Evolutionary conservation across 176 grass and related monocot genomes (phyloP).

Genomic region (Pharus latifolius): DNA sequence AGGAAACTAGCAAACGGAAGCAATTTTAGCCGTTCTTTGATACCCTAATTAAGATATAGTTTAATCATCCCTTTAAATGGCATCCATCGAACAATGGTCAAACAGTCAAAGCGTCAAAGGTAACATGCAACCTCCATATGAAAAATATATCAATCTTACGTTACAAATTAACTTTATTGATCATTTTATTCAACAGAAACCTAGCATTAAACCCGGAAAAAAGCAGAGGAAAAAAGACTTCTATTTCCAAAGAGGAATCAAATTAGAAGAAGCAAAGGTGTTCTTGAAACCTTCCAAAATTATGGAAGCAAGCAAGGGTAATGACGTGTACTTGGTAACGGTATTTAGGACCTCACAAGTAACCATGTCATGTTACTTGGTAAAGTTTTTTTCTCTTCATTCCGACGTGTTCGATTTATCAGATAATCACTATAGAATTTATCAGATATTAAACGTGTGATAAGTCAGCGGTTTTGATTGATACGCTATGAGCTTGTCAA

Average conservation of each 20-base stretch:
- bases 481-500: too few species aligned
- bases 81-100: background rate
- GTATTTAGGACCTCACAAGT: background rate
- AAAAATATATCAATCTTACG: too few species aligned
- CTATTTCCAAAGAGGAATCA: background rate
- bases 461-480: background rate
- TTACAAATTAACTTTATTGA: background rate
- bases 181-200: background rate
- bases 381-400: background rate
- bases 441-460: background rate
- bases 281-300: background rate
- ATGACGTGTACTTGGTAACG: slow-evolving; percentile 4
- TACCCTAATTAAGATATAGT: background rate
- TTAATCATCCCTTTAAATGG: background rate
- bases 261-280: background rate
- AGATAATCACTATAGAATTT: background rate
- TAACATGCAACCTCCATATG: background rate
- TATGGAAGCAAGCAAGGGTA: slow-evolving; percentile 5
- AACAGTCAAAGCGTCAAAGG: background rate
- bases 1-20: background rate
- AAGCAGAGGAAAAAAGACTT: background rate
- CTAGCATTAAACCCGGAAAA: background rate
- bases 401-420: background rate
- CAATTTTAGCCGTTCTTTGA: slow-evolving; percentile 22
- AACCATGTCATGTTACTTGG: background rate